A percentile compares a stretch with the other conserved stretches of the same genome.
Conservation (phyloP, 345 rosid species). For the Linum usitatissimum region DNA sequence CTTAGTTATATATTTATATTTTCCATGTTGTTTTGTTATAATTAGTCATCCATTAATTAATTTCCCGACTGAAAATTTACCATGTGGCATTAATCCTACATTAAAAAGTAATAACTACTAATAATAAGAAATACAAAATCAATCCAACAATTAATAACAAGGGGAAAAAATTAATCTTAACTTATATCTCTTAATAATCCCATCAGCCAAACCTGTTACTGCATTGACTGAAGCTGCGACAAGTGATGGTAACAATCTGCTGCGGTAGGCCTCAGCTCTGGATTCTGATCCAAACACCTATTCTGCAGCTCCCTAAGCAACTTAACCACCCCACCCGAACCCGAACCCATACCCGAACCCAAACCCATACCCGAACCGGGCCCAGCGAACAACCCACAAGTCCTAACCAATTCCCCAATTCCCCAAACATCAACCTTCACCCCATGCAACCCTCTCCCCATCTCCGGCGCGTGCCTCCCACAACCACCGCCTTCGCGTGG, state of each 20-base stretch:
- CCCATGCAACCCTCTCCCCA: constrained; percentile 84
- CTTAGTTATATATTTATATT: too few relatives aligned
- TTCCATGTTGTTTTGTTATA: too few relatives aligned
- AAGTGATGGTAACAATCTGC: constrained; percentile 96
- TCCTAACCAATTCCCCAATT: constrained; percentile 65
- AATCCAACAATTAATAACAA: not conserved
- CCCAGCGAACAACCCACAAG: constrained; percentile 45
- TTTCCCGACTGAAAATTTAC: too few relatives aligned
- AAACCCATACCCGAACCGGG: too few relatives aligned
- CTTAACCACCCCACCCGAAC: constrained; percentile 37
- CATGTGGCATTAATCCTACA: too few relatives aligned
- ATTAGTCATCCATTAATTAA: too few relatives aligned
- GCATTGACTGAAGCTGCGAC: constrained; percentile 70
- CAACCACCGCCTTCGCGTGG: constrained; percentile 47
- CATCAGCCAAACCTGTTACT: constrained; percentile 10
- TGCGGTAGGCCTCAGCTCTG: constrained; percentile 87
- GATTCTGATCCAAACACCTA: constrained; percentile 78
- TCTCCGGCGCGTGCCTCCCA: constrained; percentile 72
- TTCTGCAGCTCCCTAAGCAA: constrained; percentile 72
- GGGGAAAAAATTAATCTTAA: too few relatives aligned
- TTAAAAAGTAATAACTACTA: too few relatives aligned
- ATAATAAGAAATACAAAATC: too few relatives aligned
- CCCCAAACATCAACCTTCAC: constrained; percentile 99
- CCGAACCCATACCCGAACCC: not conserved
- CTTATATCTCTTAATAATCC: not conserved